phyloP scores from a whole-genome alignment of 148 eudicot genomes.

The Vaccinium corymbosum region DNA sequence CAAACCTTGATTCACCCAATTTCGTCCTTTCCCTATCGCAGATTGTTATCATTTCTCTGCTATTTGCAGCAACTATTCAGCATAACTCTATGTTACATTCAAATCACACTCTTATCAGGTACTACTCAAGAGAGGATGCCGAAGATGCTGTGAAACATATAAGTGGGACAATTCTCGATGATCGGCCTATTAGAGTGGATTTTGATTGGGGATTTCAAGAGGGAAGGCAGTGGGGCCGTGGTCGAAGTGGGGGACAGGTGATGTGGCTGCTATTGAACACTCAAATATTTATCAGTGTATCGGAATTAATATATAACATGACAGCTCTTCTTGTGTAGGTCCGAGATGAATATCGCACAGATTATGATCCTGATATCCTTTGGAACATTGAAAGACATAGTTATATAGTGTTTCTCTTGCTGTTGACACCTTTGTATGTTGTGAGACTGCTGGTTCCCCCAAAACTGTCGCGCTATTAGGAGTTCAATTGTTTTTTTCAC shows the following conservation, averaged over 20 bases:
- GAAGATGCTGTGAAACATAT: slow-evolving; percentile 90
- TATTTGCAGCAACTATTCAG: not conserved
- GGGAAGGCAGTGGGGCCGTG: slow-evolving; percentile 99
- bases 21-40: not conserved
- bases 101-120: slow-evolving; percentile 36
- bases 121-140: slow-evolving; percentile 85
- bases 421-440: not conserved
- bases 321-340: slow-evolving; percentile 46
- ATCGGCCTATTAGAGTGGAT: slow-evolving; percentile 96
- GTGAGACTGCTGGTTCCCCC: not conserved
- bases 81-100: not conserved
- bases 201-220: slow-evolving; percentile 99
- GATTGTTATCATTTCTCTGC: not conserved
- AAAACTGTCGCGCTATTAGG: not conserved
- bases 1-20: not conserved
- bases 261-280: slow-evolving; percentile 10
- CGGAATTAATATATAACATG: slow-evolving; percentile 11
- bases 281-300: not conserved
- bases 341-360: slow-evolving; percentile 97
- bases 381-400: not conserved
- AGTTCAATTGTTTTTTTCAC: not conserved
- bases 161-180: slow-evolving; percentile 97
- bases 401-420: not conserved
- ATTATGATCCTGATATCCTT: slow-evolving; percentile 99
- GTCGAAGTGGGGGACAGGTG: slow-evolving; percentile 98